A percentile compares a stretch with the other conserved stretches of the same genome.
phyloP scores from a whole-genome alignment of 345 rosid species.

The Eucalyptus virginea region DNA sequence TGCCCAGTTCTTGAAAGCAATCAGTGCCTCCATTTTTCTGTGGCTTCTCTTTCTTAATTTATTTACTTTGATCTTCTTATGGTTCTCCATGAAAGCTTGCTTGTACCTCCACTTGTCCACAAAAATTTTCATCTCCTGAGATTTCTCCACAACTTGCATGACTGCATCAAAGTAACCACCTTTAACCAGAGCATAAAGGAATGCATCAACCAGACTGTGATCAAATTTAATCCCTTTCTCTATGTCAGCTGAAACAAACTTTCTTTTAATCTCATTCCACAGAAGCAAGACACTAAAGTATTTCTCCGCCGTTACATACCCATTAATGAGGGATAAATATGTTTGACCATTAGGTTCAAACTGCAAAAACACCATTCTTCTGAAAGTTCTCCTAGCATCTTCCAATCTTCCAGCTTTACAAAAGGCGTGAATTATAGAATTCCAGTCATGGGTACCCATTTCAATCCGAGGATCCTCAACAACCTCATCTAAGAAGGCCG shows the following conservation, averaged over 20 bases:
- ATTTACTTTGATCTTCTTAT: slow-evolving; percentile 81
- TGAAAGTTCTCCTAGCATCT: slow-evolving; percentile 80
- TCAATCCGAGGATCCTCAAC: slow-evolving; percentile 85
- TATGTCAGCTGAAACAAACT: slow-evolving; percentile 33
- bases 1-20: slow-evolving; percentile 97
- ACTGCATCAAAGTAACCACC: slow-evolving; percentile 96
- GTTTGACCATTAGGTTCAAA: slow-evolving; percentile 85
- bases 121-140: slow-evolving; percentile 84
- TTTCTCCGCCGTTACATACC: slow-evolving; percentile 65
- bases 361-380: slow-evolving; percentile 77
- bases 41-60: slow-evolving; percentile 77
- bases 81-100: slow-evolving; percentile 96
- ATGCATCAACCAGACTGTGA: slow-evolving; percentile 72
- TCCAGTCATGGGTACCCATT: slow-evolving; percentile 95
- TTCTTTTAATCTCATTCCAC: slow-evolving; percentile 82
- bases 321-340: slow-evolving; percentile 75
- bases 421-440: slow-evolving; percentile 90
- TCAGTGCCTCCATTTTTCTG: slow-evolving; percentile 86
- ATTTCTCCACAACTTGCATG: slow-evolving; percentile 91
- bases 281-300: slow-evolving; percentile 63
- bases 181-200: slow-evolving; percentile 79
- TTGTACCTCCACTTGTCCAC: slow-evolving; percentile 97
- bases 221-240: slow-evolving; percentile 46
- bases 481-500: slow-evolving; percentile 84
- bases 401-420: slow-evolving; percentile 82